Conservation (phyloP, 2,329 filamentous ascomycete species). For the Akanthomyces uredinophilus region DNA sequence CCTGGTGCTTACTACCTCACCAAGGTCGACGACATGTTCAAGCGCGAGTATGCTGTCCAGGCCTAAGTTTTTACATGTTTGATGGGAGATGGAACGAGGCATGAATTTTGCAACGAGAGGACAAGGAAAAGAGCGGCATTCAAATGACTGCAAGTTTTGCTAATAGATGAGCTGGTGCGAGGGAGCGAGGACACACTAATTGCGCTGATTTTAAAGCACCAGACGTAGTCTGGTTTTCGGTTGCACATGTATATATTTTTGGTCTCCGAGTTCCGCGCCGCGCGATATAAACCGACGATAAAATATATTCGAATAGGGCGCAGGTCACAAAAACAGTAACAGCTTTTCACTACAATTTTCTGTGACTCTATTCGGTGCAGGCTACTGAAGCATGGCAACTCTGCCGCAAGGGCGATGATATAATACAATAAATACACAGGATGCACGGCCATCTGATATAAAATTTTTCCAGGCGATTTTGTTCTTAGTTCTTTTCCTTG, state of each 20-base stretch:
- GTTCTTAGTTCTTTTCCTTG: constrained; percentile 28
- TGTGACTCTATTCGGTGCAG: background rate
- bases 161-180: constrained; percentile 8
- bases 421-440: background rate
- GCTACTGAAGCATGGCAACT: background rate
- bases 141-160: background rate
- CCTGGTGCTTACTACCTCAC: constrained; percentile 72
- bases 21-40: constrained; percentile 81
- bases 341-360: background rate
- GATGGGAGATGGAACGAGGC: constrained; percentile 5
- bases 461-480: no score
- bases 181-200: constrained; percentile 3
- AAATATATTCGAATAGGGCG: background rate
- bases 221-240: background rate
- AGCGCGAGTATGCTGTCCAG: constrained; percentile 72
- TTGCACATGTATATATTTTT: constrained; percentile 10
- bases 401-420: background rate
- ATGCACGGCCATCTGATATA: background rate
- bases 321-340: constrained; percentile 4
- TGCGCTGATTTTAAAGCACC: background rate
- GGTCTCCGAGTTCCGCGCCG: background rate
- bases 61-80: constrained; percentile 41
- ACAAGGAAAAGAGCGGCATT: background rate
- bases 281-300: background rate
- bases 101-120: background rate